Conservation (phyloP, 148 eudicot species). For the Linanthus parryae region DNA sequence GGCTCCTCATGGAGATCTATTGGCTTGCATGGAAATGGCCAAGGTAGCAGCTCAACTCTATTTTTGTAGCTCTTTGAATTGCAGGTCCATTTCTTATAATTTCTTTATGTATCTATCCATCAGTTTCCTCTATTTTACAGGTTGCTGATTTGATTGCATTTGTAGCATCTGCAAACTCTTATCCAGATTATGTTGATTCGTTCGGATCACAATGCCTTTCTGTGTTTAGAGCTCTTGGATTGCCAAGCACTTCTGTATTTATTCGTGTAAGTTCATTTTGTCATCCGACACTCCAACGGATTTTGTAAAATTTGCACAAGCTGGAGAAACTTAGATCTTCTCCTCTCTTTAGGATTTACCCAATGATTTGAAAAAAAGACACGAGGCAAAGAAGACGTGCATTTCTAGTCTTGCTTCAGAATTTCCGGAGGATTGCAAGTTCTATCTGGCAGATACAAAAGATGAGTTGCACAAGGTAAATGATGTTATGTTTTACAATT, state of each 20-base stretch:
- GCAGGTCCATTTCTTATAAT: background rate
- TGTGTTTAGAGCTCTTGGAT: slow-evolving; percentile 79
- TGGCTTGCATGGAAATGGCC: slow-evolving; percentile 92
- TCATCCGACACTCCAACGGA: no score
- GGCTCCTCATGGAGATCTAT: slow-evolving; percentile 89
- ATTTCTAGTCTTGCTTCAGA: slow-evolving; percentile 65
- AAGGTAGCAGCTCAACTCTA: slow-evolving; percentile 63
- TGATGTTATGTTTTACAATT: no score
- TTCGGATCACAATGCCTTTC: slow-evolving; percentile 96
- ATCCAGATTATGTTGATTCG: slow-evolving; percentile 52
- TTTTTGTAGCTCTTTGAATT: background rate
- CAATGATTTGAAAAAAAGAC: slow-evolving; percentile 56
- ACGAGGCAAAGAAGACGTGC: slow-evolving; percentile 60
- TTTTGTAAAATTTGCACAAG: background rate
- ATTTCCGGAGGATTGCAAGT: slow-evolving; percentile 81
- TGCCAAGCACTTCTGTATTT: slow-evolving; percentile 70
- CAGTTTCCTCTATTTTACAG: slow-evolving; percentile 33
- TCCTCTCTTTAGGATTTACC: slow-evolving; percentile 65
- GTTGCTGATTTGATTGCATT: slow-evolving; percentile 95
- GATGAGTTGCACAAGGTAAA: slow-evolving; percentile 90
- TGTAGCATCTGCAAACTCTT: slow-evolving; percentile 73
- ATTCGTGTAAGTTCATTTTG: slow-evolving; percentile 80
- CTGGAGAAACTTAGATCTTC: slow-evolving; percentile 2
- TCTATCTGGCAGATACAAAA: slow-evolving; percentile 71
- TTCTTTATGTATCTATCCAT: background rate